Evolutionary conservation across 164 flowering plant species (phyloP), one percentile per base, ranked within the genome.

Genomic region (Piper longum): DNA sequence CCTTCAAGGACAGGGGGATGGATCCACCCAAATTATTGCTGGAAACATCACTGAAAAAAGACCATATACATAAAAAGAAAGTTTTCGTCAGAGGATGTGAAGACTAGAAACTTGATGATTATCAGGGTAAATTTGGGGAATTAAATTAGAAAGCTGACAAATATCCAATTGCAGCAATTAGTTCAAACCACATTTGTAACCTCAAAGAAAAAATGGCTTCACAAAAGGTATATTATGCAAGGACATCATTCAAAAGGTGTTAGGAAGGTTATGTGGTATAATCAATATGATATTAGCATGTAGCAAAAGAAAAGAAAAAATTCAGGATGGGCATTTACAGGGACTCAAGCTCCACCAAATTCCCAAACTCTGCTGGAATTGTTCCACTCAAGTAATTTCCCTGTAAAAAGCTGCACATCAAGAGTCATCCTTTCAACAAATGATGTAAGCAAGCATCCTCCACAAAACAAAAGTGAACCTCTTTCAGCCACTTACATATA

Each of bases 1-100:
- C 81, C 68, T 87, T 88, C 64, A 93, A 82, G 59, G 91, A 87
- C 43, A 81, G 54, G 70, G 99, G 99, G 64, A 93, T 83, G 54
- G 68, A 70, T 70, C 97, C 99, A 74, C 89, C 75, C 16, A 93
- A 83, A 69, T 85, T 79, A 74, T 93, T 93, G 81, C 99, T 82
- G 55, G 99, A 93, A 57, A 93, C 70, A 76, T 93, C 96, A 73
- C 99, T 93, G 74, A 55, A 66, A 66, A 61, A 70, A 42, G 3
- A 66, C 42, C 60, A 39, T 44, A 16, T 36, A 14, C 7, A 48
- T 2, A 48, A 12, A 48, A 9, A 48, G 14, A 48, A 48, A 48
- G 3, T 9, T 48, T 48, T 48, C 12, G 14, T 5, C 14, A 48
- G 52, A 48, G 3, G 14, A 12, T 48, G 11, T 44, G 52, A 48